Base-by-base conservation (phyloP, 2,329 filamentous ascomycete genomes). In the Hypoxylon sp. region DNA sequence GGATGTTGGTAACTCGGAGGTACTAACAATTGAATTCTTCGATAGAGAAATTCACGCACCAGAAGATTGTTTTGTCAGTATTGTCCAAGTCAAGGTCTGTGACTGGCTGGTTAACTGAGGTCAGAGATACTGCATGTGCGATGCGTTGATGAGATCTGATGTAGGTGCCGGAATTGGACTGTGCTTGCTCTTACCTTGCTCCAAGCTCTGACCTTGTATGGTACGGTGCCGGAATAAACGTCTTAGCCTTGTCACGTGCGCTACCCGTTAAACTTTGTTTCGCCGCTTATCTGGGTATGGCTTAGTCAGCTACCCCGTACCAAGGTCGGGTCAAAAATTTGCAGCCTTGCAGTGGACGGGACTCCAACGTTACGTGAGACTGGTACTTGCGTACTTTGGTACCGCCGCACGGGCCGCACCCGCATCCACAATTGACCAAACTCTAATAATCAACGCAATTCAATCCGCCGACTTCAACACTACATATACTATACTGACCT, bases 151-250 rank as follows among this genome's bases (percentile, higher is more conserved):
- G 46, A 57, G 54, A 35, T 57, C 39, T 33, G 39, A 57, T 33
- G 54, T 46, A 44, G 42, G 33, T 55, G 39, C 39, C n/a, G 17
- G 39, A 44, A 19, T 11, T 19, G 39, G n/a, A 44, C 53, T 14
- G 29, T 48, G 37, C 33, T 57, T 57, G 53, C 24, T 57, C 14
- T 11, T 31, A 24, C 31, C 44, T 33, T 59, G 55, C 55, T 59
- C 62, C 54, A 59, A 65, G 55, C 62, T 65, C 54, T 42, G 62
- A 31, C 59, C 62, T 42, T 44, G 37, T 53, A 26, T 46, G 62
- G 47, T 47, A 35, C 55, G 62, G 54, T 39, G 39, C 24, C 37
- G 31, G 29, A 46, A 50, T n/a, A 46, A 46, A 51, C 8, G 19
- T 11, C 35, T 44, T 44, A 58, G 60, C 60, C 60, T 57, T 29